These are phyloP conservation scores for Thalassiosira exigua DNA, from an alignment of 352 stramenopile genomes.

Conservation along the genomic window DNA sequence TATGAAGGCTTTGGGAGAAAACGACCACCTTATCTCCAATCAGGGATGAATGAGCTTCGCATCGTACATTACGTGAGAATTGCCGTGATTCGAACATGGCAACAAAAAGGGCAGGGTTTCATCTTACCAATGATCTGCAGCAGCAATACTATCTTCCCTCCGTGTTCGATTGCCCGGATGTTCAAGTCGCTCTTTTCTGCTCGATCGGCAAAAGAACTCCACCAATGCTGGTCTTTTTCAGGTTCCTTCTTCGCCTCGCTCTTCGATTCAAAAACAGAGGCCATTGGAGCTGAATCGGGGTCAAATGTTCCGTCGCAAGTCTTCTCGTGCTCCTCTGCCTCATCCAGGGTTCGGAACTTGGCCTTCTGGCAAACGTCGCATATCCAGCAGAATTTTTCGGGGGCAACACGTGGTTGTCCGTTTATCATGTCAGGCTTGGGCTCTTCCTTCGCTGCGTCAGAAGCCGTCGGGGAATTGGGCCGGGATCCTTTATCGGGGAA, in stretches of 20 bases:
- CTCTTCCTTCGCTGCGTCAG: slow-evolving; percentile 18
- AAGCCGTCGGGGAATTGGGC: slow-evolving; percentile 1
- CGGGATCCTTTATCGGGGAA: slow-evolving; percentile 21
- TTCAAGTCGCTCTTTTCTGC: slow-evolving; percentile 38
- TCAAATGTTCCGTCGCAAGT: slow-evolving; percentile 36
- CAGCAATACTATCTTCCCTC: slow-evolving; percentile 77
- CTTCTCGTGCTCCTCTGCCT: slow-evolving; percentile 48
- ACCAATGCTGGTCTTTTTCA: slow-evolving; percentile 41
- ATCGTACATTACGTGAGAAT: neutral
- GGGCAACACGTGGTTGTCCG: slow-evolving; percentile 31
- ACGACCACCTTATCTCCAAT: slow-evolving; percentile 83
- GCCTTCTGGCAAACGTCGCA: slow-evolving; percentile 36
- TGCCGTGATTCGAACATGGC: neutral
- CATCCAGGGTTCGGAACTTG: slow-evolving; percentile 50
- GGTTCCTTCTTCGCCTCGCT: slow-evolving; percentile 1
- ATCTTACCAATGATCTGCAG: slow-evolving; percentile 73
- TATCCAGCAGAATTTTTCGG: slow-evolving; percentile 48
- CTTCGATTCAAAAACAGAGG: neutral
- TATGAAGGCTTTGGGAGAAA: slow-evolving; percentile 81
- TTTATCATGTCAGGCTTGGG: slow-evolving; percentile 11
- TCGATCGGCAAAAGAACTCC: slow-evolving; percentile 43
- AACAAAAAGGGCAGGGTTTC: neutral
- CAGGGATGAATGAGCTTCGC: slow-evolving; percentile 47
- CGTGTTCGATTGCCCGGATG: slow-evolving; percentile 59
- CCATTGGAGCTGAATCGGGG: slow-evolving; percentile 8